Conservation (phyloP, 352 stramenopile genomes). For the Globisporangium uncinulatum region DNA sequence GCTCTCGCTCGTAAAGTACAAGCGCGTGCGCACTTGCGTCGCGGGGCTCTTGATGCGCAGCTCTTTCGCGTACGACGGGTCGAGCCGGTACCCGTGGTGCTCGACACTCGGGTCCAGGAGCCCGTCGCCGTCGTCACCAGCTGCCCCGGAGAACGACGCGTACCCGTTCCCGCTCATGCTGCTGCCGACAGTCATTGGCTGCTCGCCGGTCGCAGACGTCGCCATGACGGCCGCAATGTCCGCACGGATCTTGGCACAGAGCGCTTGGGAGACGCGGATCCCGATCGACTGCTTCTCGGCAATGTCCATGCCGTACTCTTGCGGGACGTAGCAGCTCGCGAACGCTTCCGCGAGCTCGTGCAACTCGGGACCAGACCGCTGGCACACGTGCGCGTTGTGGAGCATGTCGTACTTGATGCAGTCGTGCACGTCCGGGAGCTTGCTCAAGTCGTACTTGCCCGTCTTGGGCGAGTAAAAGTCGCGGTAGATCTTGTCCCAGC, state of each 20-base stretch:
- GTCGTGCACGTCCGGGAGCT: constrained; percentile 98
- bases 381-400: constrained; percentile 93
- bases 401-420: constrained; percentile 98
- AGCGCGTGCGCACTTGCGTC: constrained; percentile 90
- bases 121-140: constrained; percentile 23
- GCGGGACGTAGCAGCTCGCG: constrained; percentile 96
- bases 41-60: constrained; percentile 93
- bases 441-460: constrained; percentile 91
- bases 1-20: constrained; percentile 99
- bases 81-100: constrained; percentile 85
- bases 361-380: constrained; percentile 88
- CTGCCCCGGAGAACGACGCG: constrained; percentile 12
- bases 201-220: constrained; percentile 30
- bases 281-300: constrained; percentile 95
- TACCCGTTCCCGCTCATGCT: constrained; percentile 25
- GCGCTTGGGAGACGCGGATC: constrained; percentile 93
- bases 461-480: constrained; percentile 93
- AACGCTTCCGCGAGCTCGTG: constrained; percentile 94
- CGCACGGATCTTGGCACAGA: constrained; percentile 98
- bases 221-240: constrained; percentile 84
- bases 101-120: constrained; percentile 57
- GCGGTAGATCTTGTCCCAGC: constrained; percentile 92
- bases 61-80: constrained; percentile 87
- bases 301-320: constrained; percentile 93
- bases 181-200: constrained; percentile 19